Percentiles rank a stretch among this genome's conserved stretches.
Evolutionary conservation across 805 yeast genomes (phyloP).

Genomic region (Tetrapisispora phaffii): DNA sequence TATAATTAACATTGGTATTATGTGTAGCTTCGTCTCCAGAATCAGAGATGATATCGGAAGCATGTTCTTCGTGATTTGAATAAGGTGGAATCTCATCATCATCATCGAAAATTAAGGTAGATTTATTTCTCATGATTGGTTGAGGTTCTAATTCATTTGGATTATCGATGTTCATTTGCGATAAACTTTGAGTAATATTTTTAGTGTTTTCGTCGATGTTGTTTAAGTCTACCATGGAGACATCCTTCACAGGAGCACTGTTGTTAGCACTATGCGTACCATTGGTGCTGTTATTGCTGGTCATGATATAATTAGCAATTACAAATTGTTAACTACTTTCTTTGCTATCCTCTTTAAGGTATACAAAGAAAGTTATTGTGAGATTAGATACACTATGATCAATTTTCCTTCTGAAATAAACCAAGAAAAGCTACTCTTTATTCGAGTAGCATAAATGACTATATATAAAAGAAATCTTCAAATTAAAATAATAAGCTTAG

Average conservation of each 20-base stretch:
- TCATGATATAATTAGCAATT: background rate
- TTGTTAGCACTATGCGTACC: background rate
- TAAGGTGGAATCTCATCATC: conserved; percentile 45
- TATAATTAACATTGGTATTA: background rate
- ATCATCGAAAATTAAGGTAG: conserved; percentile 60
- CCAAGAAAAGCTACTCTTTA: too few relatives aligned
- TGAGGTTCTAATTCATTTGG: conserved; percentile 16
- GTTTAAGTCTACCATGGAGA: conserved; percentile 21
- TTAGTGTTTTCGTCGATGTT: conserved; percentile 6
- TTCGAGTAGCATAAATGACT: too few relatives aligned
- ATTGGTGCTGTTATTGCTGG: background rate
- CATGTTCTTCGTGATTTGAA: conserved; percentile 24
- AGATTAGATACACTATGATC: too few relatives aligned
- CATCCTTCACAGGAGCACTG: conserved; percentile 13
- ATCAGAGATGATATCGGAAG: conserved; percentile 5
- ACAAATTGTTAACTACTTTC: background rate
- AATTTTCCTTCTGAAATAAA: too few relatives aligned
- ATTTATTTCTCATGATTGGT: conserved; percentile 42
- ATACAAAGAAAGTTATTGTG: too few relatives aligned
- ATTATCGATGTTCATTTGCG: conserved; percentile 29
- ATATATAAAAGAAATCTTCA: too few relatives aligned
- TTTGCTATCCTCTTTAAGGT: background rate
- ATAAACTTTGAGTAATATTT: conserved; percentile 23
- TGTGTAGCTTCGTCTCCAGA: conserved; percentile 7
- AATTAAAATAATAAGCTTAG: too few relatives aligned